Evolutionary conservation across 2,329 filamentous ascomycete species (phyloP).

Genomic region (Monosporascus sp.): DNA sequence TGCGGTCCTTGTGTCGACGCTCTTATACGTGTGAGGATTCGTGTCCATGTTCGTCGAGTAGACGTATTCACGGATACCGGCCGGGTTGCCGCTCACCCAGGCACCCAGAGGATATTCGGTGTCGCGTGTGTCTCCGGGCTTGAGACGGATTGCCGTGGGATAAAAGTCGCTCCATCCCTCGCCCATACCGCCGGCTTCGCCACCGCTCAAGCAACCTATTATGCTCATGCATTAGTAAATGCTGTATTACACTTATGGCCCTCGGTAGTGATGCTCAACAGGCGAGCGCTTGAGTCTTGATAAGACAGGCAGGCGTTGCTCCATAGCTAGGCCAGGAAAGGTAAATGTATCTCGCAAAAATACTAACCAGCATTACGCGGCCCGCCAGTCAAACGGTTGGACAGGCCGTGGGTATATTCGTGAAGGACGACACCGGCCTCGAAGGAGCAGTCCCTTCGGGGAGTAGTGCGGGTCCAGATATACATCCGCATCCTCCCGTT

Average conservation of each 20-base stretch:
- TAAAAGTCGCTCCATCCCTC: slow-evolving; percentile 47
- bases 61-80: slow-evolving; percentile 38
- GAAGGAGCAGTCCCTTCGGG: slow-evolving; percentile 49
- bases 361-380: slow-evolving; percentile 38
- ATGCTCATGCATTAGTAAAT: too few relatives aligned
- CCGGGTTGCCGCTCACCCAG: slow-evolving; percentile 34
- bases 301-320: too few relatives aligned
- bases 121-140: slow-evolving; percentile 35
- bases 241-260: too few relatives aligned
- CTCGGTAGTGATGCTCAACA: too few relatives aligned
- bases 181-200: slow-evolving; percentile 43
- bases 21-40: slow-evolving; percentile 41
- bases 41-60: slow-evolving; percentile 38
- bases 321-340: too few relatives aligned
- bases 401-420: slow-evolving; percentile 51
- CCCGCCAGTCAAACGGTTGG: slow-evolving; percentile 53
- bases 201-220: slow-evolving; percentile 32
- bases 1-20: slow-evolving; percentile 29
- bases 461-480: slow-evolving; percentile 44
- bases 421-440: slow-evolving; percentile 57
- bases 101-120: slow-evolving; percentile 41
- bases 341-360: too few relatives aligned
- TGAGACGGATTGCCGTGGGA: slow-evolving; percentile 41
- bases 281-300: too few relatives aligned
- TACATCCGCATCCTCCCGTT: slow-evolving; percentile 54